Base-by-base conservation (phyloP, 768 basidiomycete genomes). In the Rhodosporidiobolus odoratus region DNA sequence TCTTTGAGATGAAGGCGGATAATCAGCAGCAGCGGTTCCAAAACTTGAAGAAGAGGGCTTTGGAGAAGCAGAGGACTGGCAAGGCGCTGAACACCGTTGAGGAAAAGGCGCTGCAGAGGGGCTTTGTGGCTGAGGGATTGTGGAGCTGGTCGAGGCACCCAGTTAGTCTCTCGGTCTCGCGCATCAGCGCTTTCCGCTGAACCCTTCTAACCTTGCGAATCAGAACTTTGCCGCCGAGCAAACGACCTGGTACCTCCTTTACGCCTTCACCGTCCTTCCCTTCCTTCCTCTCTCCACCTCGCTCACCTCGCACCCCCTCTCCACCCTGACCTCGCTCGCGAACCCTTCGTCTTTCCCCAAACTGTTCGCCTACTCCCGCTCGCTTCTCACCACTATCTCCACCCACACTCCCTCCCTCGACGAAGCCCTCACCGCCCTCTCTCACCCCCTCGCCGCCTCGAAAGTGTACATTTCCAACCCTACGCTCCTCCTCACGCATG, bases 71-170 rank as follows among this genome's bases (percentile, higher is more conserved):
- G 85, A 90, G 16, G 89, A 47, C 27, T 25, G 90, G 88, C 80
- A 81, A 32, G n/a, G 68, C 81, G 9, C 89, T 88, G 85, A 86
- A 86, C 5, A 47, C 34, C 6, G 25, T 68, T 53, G 75, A 72
- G 1, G 82, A 84, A 27, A 84, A 83, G 27, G 89, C 91, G 79
- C 85, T 83, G 1, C 81, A 86, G 70, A 83, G 93, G 17, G 95
- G 95, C 0, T 97, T 97, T 78, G 80, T 88, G 34, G 91, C 92
- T 0, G 83, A 84, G 27, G 94, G 94, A 6, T 79, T 97, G 12
- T 98, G 90, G 90, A 84, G 86, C 3, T 94, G 87, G 83, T 86
- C 86, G 4, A 83, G 95, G 23, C 95, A 98, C 79, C 93, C 95
- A n/a, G 76, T 75, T n/a, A 13, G 69, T 60, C 10, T 34, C 13